Conservation (phyloP, 116 monocot genomes). For the Trichopus zeylanicus region DNA sequence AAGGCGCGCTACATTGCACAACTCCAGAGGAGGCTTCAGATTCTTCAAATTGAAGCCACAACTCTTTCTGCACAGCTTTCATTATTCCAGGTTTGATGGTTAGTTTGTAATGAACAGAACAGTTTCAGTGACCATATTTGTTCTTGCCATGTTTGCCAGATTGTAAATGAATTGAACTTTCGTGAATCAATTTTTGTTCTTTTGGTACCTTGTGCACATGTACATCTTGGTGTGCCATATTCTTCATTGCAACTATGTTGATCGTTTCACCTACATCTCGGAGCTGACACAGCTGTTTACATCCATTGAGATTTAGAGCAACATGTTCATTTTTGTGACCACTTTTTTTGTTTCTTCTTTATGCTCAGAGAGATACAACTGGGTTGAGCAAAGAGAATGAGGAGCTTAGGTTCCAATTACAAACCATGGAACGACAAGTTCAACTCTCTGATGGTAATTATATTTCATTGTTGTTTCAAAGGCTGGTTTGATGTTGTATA, state of each 20-base stretch:
- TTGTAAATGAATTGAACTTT: background rate
- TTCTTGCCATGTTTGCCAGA: background rate
- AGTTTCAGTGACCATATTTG: too few relatives aligned
- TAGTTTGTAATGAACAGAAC: background rate
- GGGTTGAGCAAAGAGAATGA: constrained; percentile 70
- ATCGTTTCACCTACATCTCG: too few relatives aligned
- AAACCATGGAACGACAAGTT: constrained; percentile 90
- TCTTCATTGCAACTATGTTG: too few relatives aligned
- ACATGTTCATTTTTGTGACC: background rate
- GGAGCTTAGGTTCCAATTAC: constrained; percentile 69
- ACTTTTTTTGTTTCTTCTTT: constrained; percentile 3
- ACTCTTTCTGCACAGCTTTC: constrained; percentile 84
- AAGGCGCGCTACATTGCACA: constrained; percentile 85
- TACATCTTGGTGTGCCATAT: too few relatives aligned
- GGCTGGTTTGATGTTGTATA: background rate
- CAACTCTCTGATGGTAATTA: constrained; percentile 83
- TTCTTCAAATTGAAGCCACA: constrained; percentile 93
- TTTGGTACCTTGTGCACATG: too few relatives aligned
- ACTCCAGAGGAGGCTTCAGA: constrained; percentile 89
- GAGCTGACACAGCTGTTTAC: too few relatives aligned
- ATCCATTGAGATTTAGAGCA: background rate
- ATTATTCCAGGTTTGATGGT: constrained; percentile 50
- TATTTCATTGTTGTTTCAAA: background rate
- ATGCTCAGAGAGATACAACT: constrained; percentile 82
- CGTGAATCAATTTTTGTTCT: too few relatives aligned